phyloP scores from a whole-genome alignment of 306 rosid species.

The Pyrus betulifolia region DNA sequence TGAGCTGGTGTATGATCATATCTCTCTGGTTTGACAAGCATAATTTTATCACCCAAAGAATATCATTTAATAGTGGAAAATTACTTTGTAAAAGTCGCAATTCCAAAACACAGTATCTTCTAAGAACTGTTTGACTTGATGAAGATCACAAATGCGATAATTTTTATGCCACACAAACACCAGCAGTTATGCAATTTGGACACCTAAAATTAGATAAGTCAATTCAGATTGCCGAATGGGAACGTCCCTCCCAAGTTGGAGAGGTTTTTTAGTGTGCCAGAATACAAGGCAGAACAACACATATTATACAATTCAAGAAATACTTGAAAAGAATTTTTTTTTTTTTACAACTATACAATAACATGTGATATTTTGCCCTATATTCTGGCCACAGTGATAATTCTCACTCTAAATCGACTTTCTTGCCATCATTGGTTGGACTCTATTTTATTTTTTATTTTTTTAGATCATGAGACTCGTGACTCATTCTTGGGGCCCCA shows the following conservation, averaged over 20 bases:
- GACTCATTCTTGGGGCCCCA: neutral
- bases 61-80: neutral
- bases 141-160: neutral
- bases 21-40: neutral
- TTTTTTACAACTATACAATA: too few relatives aligned
- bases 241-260: too few relatives aligned
- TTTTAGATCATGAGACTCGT: neutral
- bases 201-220: neutral
- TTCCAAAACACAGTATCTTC: neutral
- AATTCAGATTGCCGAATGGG: neutral
- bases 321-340: too few relatives aligned
- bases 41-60: neutral
- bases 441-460: too few relatives aligned
- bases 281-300: too few relatives aligned
- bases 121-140: neutral
- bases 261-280: too few relatives aligned
- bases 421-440: too few relatives aligned
- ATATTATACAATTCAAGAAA: too few relatives aligned
- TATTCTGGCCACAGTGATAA: too few relatives aligned
- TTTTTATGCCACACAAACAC: neutral
- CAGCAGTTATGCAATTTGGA: neutral
- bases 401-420: too few relatives aligned
- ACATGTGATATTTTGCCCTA: too few relatives aligned
- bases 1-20: slow-evolving; percentile 1
- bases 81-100: neutral